Conservation (phyloP, 108 stramenopile species). For the Bacterosira constricta region DNA sequence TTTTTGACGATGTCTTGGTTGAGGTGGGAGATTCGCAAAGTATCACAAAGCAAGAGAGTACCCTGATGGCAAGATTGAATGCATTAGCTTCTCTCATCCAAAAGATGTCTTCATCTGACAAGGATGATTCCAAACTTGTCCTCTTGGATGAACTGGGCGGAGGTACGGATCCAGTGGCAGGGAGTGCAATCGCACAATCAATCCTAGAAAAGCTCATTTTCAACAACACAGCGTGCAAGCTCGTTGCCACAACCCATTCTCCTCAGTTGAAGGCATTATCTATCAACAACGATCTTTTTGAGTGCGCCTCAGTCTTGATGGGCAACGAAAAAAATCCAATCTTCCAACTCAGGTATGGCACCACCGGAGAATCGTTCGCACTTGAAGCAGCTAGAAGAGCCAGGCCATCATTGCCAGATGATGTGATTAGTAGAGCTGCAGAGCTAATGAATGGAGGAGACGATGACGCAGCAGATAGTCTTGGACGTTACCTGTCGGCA, state of each 20-base stretch:
- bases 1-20: constrained; percentile 60
- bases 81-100: constrained; percentile 58
- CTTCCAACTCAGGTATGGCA: constrained; percentile 71
- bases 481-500: constrained; percentile 37
- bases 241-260: constrained; percentile 85
- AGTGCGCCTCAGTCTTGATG: constrained; percentile 69
- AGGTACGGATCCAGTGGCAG: constrained; percentile 78
- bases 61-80: constrained; percentile 72
- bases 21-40: constrained; percentile 81
- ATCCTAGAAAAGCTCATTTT: constrained; percentile 69
- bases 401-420: constrained; percentile 59
- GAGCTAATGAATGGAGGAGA: constrained; percentile 45
- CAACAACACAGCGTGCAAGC: constrained; percentile 24
- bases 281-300: constrained; percentile 51
- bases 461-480: constrained; percentile 37
- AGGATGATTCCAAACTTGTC: constrained; percentile 34
- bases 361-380: constrained; percentile 78
- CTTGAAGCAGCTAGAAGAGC: constrained; percentile 69
- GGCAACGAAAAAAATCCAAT: constrained; percentile 41
- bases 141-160: constrained; percentile 82
- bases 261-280: constrained; percentile 77
- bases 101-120: constrained; percentile 10
- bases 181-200: constrained; percentile 76
- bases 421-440: constrained; percentile 69
- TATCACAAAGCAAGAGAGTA: constrained; percentile 66